phyloP scores from a whole-genome alignment of 805 yeast genomes.

The Komagataella pastoris region DNA sequence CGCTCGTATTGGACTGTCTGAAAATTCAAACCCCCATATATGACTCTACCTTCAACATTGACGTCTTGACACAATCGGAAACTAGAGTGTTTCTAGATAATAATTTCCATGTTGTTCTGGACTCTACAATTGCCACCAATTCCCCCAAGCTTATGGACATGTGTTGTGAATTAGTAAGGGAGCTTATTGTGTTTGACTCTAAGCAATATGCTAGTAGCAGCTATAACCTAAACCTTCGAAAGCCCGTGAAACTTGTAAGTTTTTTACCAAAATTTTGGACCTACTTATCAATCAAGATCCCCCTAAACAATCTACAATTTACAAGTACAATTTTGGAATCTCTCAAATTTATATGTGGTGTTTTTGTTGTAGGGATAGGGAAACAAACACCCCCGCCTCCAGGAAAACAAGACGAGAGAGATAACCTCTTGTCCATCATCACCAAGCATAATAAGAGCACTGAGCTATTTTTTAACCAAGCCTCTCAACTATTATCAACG shows the following conservation, averaged over 20 bases:
- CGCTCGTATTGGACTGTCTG: not conserved
- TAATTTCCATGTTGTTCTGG: constrained; percentile 15
- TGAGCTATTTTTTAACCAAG: not conserved
- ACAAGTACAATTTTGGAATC: constrained; percentile 6
- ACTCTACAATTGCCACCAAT: not conserved
- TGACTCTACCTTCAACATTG: constrained; percentile 18
- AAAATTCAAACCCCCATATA: constrained; percentile 3
- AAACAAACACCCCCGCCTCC: not conserved
- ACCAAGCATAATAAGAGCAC: not conserved
- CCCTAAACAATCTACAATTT: not conserved
- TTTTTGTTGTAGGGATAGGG: constrained; percentile 2
- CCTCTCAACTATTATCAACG: not conserved
- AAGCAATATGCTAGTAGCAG: not conserved
- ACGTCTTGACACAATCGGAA: constrained; percentile 29
- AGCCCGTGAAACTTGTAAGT: not conserved
- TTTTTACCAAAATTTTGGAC: not conserved
- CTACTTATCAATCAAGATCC: not conserved
- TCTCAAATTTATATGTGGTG: not conserved
- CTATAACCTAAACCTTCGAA: not conserved
- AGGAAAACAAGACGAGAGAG: not conserved
- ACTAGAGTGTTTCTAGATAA: constrained; percentile 33
- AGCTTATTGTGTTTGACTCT: not conserved
- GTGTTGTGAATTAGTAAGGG: not conserved
- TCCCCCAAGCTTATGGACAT: not conserved
- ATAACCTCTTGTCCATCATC: not conserved